phyloP scores from a whole-genome alignment of 1,139 yeast species.

The Pichia sp. region DNA sequence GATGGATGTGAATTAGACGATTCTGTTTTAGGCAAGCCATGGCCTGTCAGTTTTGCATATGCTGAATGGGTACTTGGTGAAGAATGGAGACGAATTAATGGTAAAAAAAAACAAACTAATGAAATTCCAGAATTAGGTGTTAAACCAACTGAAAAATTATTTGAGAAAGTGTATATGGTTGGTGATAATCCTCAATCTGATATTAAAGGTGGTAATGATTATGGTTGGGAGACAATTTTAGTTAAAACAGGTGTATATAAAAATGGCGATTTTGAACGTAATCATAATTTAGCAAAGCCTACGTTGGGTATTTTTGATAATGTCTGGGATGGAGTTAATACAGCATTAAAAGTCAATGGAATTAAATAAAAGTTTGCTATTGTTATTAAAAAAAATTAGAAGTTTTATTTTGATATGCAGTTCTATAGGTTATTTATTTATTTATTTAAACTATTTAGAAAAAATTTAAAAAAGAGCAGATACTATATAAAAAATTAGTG shows the following conservation, averaged over 20 bases:
- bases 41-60: constrained; percentile 67
- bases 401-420: background rate
- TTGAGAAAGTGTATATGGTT: constrained; percentile 71
- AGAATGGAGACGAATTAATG: constrained; percentile 34
- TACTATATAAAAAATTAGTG: too few species aligned
- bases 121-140: constrained; percentile 33
- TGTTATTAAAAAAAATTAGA: background rate
- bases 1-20: constrained; percentile 43
- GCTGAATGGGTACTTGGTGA: constrained; percentile 69
- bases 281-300: constrained; percentile 35
- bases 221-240: constrained; percentile 83
- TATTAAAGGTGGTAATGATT: constrained; percentile 77
- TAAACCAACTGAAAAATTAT: constrained; percentile 36
- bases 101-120: constrained; percentile 16
- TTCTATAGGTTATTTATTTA: too few species aligned
- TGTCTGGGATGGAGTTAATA: constrained; percentile 41
- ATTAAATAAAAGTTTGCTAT: background rate
- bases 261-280: constrained; percentile 50
- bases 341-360: constrained; percentile 28
- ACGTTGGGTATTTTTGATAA: constrained; percentile 44
- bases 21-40: constrained; percentile 83
- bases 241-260: constrained; percentile 83
- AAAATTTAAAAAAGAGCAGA: background rate
- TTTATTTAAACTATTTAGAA: background rate
- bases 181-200: constrained; percentile 96